Evolutionary conservation across 2,329 filamentous ascomycete genomes (phyloP).

Genomic region (Verticillium nonalfalfae): DNA sequence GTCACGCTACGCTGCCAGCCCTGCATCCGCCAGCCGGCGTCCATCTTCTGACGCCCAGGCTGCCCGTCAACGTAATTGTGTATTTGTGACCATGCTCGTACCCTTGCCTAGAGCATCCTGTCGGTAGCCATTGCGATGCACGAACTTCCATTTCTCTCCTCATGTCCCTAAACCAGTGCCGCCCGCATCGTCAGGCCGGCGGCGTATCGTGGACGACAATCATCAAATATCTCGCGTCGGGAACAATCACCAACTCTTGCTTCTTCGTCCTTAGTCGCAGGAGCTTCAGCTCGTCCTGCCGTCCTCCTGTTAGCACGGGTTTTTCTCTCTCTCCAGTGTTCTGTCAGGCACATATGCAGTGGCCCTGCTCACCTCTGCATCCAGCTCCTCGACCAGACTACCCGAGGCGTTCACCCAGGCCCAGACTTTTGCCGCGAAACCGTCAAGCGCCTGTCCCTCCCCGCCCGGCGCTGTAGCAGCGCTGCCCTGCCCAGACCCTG

Average conservation of each 20-base stretch:
- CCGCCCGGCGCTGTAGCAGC: constrained; percentile 32
- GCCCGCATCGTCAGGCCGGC: constrained; percentile 40
- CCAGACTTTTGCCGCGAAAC: constrained; percentile 72
- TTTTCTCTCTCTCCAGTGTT: not conserved
- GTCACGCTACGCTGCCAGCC: not conserved
- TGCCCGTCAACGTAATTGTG: not conserved
- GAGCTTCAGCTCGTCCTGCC: constrained; percentile 68
- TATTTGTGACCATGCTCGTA: not conserved
- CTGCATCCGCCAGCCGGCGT: not conserved
- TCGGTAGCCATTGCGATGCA: not conserved
- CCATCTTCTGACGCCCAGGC: not conserved
- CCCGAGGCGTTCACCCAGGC: constrained; percentile 65
- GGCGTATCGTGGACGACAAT: constrained; percentile 80
- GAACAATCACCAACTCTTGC: constrained; percentile 78
- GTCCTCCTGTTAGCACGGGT: not conserved
- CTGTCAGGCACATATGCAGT: not conserved
- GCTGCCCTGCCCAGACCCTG: constrained; percentile 37
- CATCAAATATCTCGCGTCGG: constrained; percentile 71
- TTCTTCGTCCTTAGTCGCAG: constrained; percentile 75
- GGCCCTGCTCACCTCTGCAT: constrained; percentile 52
- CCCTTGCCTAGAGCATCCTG: not conserved
- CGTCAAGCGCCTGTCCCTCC: constrained; percentile 57
- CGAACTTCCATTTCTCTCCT: not conserved
- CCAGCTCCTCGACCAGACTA: constrained; percentile 64
- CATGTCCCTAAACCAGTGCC: not conserved